A percentile compares a stretch with the other conserved stretches of the same genome.
These are phyloP conservation scores for Scutellaria baicalensis DNA, from an alignment of 257 asterid genomes.

Conservation along the genomic window DNA sequence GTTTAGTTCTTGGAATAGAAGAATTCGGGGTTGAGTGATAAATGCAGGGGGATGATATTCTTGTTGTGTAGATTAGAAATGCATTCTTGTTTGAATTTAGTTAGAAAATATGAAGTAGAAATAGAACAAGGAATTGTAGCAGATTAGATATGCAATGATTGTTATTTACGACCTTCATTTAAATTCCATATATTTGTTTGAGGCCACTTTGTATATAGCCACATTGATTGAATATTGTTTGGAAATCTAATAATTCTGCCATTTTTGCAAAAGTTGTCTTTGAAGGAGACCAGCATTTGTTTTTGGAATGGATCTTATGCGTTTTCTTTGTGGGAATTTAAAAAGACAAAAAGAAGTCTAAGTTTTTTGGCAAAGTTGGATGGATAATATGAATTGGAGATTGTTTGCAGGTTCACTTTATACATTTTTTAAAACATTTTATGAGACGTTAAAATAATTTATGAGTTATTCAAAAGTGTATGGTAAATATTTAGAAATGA, in stretches of 20 bases:
- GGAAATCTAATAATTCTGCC: neutral
- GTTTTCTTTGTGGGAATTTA: too few relatives aligned
- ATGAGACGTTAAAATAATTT: too few relatives aligned
- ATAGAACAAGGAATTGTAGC: slow-evolving; percentile 21
- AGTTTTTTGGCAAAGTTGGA: too few relatives aligned
- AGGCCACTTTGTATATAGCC: too few relatives aligned
- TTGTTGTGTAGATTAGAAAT: slow-evolving; percentile 25
- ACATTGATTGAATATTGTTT: too few relatives aligned
- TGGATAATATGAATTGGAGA: too few relatives aligned
- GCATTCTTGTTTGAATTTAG: slow-evolving; percentile 19
- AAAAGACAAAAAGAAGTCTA: too few relatives aligned
- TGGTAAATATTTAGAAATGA: too few relatives aligned
- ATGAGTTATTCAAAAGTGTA: too few relatives aligned
- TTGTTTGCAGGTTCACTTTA: too few relatives aligned
- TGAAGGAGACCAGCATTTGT: neutral
- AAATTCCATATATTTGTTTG: neutral
- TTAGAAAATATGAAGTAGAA: slow-evolving; percentile 7
- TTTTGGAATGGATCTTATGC: too few relatives aligned
- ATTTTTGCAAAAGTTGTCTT: neutral
- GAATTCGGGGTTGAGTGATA: slow-evolving; percentile 27
- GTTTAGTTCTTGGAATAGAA: slow-evolving; percentile 22
- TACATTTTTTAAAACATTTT: too few relatives aligned
- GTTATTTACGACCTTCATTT: neutral
- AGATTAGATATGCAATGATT: neutral
- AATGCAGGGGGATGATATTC: slow-evolving; percentile 16